Base-by-base conservation (phyloP, 2,329 filamentous ascomycete species). In the Aureobasidium sp. region DNA sequence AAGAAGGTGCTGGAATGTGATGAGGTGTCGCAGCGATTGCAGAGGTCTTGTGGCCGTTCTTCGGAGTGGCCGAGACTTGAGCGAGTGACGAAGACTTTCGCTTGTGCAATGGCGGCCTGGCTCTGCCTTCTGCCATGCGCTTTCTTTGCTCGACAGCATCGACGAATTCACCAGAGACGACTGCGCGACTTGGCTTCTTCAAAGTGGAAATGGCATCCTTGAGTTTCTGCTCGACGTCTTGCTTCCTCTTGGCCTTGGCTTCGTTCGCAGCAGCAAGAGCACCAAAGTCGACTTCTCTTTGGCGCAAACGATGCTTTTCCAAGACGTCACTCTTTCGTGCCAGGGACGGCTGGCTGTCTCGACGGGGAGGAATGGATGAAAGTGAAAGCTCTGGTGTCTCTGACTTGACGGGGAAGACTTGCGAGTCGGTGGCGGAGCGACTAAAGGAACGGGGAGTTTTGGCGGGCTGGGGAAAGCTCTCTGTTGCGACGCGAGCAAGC, bases 121-220 rank as follows among this genome's bases (percentile, higher is more conserved):
- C 67, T 22, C 68, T 69, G 11, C 67, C 70, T 61, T 70, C 68
- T 4, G 68, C 71, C 60, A 72, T 72, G 48, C 55, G 61, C 36
- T 65, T 64, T 34, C 86, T 82, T 67, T 82, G 82, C 70, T 91
- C 87, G 5, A 84, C 82, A 29, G 84, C 86, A 66, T 90, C 87
- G 3, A 82, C 84, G 62, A 89, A 79, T 41, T 84, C 82, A 68
- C 85, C 86, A 36, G 85, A 85, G 14, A 87, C 87, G 44, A 88
- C 79, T 25, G 84, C 82, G 49, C 90, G 83, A 68, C 93, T 91
- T 0, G 90, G 90, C 73, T 87, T 90, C 71, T 88, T 87, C 45
- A 93, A 73, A 11, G 86, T 82, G 6, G 83, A 83, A 55, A 94
- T 92, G 9, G 90, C 90, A 63, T 90, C 84, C 66, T 85, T 84